phyloP scores from a whole-genome alignment of 768 basidiomycete genomes.

The Termitomyces sp. region DNA sequence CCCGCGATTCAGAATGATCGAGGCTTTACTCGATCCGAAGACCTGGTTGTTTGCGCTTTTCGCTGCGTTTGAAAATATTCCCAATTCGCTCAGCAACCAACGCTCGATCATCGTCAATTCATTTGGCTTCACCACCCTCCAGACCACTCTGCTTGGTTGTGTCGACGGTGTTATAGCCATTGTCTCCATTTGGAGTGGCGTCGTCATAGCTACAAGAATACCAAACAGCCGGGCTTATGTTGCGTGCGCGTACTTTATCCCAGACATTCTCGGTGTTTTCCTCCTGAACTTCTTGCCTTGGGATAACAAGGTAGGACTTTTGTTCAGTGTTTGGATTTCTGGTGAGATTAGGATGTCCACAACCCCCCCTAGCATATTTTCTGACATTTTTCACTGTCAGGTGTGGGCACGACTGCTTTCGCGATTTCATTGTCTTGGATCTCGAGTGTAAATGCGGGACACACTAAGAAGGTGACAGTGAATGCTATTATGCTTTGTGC shows the following conservation, averaged over 20 bases:
- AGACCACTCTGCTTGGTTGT: conserved; percentile 68
- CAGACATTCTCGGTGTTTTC: conserved; percentile 58
- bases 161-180: conserved; percentile 67
- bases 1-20: conserved; percentile 54
- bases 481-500: conserved; percentile 75
- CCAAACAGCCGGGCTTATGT: conserved; percentile 61
- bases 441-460: conserved; percentile 61
- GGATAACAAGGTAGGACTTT: conserved; percentile 58
- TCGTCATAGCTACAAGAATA: conserved; percentile 49
- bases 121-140: conserved; percentile 59
- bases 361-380: not conserved
- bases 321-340: conserved; percentile 53
- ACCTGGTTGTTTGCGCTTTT: conserved; percentile 80
- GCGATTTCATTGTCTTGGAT: conserved; percentile 61
- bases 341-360: conserved; percentile 26
- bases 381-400: not conserved
- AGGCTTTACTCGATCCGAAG: conserved; percentile 64
- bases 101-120: conserved; percentile 58
- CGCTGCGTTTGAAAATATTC: conserved; percentile 54
- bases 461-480: conserved; percentile 66
- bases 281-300: conserved; percentile 63
- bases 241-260: conserved; percentile 53
- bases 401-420: conserved; percentile 36
- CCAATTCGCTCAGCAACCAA: conserved; percentile 64
- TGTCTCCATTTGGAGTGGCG: conserved; percentile 63